These are phyloP conservation scores for Viridothelium virens DNA, from an alignment of 495 filamentous ascomycete species.

Conservation along the genomic window DNA sequence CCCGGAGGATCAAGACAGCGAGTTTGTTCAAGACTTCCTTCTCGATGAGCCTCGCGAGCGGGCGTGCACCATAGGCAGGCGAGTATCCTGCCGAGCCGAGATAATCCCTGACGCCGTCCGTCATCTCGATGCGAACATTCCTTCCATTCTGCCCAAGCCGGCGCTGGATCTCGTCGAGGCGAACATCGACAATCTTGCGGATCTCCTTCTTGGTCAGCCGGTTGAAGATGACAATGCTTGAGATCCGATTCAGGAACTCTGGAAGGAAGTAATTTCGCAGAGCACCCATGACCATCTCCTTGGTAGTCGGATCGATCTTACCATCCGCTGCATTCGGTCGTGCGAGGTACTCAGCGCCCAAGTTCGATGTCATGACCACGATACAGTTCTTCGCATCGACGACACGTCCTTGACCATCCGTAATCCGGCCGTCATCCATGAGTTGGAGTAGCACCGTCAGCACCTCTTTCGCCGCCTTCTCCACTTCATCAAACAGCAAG, in stretches of 20 bases:
- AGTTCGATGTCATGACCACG: constrained; percentile 96
- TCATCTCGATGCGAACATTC: constrained; percentile 68
- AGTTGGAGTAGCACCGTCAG: constrained; percentile 93
- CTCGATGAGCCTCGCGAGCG: constrained; percentile 81
- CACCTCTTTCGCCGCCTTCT: constrained; percentile 97
- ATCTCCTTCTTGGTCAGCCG: constrained; percentile 83
- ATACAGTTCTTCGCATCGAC: constrained; percentile 97
- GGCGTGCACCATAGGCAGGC: constrained; percentile 87
- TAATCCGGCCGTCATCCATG: constrained; percentile 98
- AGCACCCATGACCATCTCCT: constrained; percentile 78
- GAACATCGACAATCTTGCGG: constrained; percentile 88
- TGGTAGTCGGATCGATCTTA: constrained; percentile 76
- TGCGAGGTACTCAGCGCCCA: constrained; percentile 89
- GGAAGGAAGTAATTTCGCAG: constrained; percentile 93
- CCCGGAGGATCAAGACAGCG: constrained; percentile 80
- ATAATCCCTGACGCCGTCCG: constrained; percentile 79
- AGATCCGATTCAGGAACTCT: constrained; percentile 97
- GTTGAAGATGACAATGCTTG: constrained; percentile 95
- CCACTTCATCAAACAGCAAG: constrained; percentile 93
- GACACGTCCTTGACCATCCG: constrained; percentile 89
- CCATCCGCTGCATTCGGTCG: constrained; percentile 69
- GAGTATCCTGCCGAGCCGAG: constrained; percentile 83
- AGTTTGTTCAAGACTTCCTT: constrained; percentile 91
- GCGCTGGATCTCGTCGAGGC: constrained; percentile 82
- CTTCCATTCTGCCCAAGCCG: constrained; percentile 71